A percentile compares a stretch with the other conserved stretches of the same genome.
Conservation (phyloP, 2,329 filamentous ascomycete species). For the Trichoderma polysporum region DNA sequence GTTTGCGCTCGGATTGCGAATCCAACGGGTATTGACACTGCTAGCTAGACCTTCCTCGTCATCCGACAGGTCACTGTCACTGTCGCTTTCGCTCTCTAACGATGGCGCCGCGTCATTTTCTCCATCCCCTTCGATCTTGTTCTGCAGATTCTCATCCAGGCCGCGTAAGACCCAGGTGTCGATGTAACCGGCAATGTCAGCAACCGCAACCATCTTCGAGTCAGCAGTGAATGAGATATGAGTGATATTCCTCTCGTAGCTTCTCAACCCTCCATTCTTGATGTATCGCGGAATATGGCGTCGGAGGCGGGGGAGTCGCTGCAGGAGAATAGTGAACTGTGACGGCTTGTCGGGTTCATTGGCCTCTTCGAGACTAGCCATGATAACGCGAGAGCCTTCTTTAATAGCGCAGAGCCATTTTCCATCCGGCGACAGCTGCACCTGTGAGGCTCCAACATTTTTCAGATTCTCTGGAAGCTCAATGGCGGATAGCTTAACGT, state of each 20-base stretch:
- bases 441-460: conserved; percentile 63
- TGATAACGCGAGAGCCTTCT: conserved; percentile 57
- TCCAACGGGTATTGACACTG: conserved; percentile 60
- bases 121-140: conserved; percentile 35
- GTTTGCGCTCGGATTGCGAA: conserved; percentile 66
- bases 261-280: conserved; percentile 65
- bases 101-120: conserved; percentile 37
- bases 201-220: conserved; percentile 73
- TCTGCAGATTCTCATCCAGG: conserved; percentile 31
- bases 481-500: conserved; percentile 70
- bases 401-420: conserved; percentile 68
- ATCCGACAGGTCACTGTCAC: conserved; percentile 42
- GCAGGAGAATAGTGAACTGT: conserved; percentile 37
- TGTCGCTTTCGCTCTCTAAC: conserved; percentile 35
- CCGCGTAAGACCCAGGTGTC: conserved; percentile 78
- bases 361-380: conserved; percentile 38
- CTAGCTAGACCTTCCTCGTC: conserved; percentile 47
- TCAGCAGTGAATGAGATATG: conserved; percentile 77
- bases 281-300: conserved; percentile 55
- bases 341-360: conserved; percentile 22
- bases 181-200: conserved; percentile 80
- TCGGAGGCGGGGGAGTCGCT: conserved; percentile 52
- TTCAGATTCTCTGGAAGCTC: conserved; percentile 59
- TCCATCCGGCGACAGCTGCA: conserved; percentile 68
- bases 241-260: conserved; percentile 74